Conservation (phyloP, 2,329 filamentous ascomycete species). For the Capronia americana region DNA sequence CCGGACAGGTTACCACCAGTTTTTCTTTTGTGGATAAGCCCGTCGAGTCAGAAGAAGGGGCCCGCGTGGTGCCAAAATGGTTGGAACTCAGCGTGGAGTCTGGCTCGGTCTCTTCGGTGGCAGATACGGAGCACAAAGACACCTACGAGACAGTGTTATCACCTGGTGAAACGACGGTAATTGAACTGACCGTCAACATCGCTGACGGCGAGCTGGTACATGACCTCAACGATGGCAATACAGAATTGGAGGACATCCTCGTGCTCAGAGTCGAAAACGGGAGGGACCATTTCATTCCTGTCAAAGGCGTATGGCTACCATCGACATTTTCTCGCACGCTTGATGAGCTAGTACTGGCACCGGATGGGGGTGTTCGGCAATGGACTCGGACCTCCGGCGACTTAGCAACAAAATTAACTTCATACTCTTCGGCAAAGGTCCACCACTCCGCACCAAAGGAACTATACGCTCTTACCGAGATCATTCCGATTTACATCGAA, state of each 20-base stretch:
- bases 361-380: constrained; percentile 77
- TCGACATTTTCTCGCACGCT: constrained; percentile 84
- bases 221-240: constrained; percentile 71
- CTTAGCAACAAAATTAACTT: constrained; percentile 34
- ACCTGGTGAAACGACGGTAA: constrained; percentile 80
- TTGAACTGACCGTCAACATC: constrained; percentile 72
- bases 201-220: constrained; percentile 68
- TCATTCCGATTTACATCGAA: constrained; percentile 67
- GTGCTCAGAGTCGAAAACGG: constrained; percentile 83
- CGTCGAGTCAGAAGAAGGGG: constrained; percentile 17
- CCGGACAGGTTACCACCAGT: constrained; percentile 78
- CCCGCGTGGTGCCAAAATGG: constrained; percentile 65
- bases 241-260: constrained; percentile 80
- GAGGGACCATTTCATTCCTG: constrained; percentile 87
- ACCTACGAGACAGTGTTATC: constrained; percentile 67
- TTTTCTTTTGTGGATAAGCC: constrained; percentile 75
- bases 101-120: constrained; percentile 38
- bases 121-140: constrained; percentile 44
- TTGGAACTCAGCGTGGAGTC: constrained; percentile 69
- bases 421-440: constrained; percentile 33
- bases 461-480: constrained; percentile 86
- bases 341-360: constrained; percentile 85
- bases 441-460: constrained; percentile 84
- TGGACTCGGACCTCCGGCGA: constrained; percentile 57
- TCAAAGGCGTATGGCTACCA: constrained; percentile 78